Evolutionary conservation across 1,139 yeast genomes (phyloP).

Genomic region (Taphrina flavorubra): DNA sequence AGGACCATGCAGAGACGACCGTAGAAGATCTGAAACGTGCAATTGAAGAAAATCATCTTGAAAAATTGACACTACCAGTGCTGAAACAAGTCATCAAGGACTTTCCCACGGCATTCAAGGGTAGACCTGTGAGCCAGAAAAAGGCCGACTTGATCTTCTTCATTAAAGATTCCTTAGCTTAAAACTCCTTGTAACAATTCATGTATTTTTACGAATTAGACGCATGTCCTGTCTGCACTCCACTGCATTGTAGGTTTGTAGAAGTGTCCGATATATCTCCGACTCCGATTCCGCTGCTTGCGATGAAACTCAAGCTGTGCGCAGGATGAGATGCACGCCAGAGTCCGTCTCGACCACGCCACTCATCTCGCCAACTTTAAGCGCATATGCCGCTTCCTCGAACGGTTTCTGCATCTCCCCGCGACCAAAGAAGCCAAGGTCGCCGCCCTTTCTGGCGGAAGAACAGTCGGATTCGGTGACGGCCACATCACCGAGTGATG

Average conservation of each 20-base stretch:
- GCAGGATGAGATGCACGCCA: conserved; percentile 85
- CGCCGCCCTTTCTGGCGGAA: conserved; percentile 87
- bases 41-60: conserved; percentile 2
- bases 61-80: conserved; percentile 27
- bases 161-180: conserved; percentile 7
- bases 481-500: conserved; percentile 69
- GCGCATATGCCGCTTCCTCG: conserved; percentile 81
- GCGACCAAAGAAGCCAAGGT: conserved; percentile 81
- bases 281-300: too few species aligned
- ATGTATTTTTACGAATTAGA: background rate
- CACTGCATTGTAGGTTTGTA: too few species aligned
- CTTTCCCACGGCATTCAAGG: conserved; percentile 5
- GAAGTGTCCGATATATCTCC: too few species aligned
- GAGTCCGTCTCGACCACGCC: conserved; percentile 86
- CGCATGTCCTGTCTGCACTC: too few species aligned
- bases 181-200: background rate
- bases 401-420: conserved; percentile 96
- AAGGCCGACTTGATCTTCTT: conserved; percentile 25
- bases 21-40: conserved; percentile 27
- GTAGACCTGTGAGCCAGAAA: conserved; percentile 16
- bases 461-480: conserved; percentile 85
- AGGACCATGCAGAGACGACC: conserved; percentile 3
- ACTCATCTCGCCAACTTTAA: conserved; percentile 83
- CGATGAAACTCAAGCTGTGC: conserved; percentile 63
- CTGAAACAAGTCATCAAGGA: conserved; percentile 27